phyloP scores from a whole-genome alignment of 1,284 basidiomycete genomes.

The Ustilago hordei region DNA sequence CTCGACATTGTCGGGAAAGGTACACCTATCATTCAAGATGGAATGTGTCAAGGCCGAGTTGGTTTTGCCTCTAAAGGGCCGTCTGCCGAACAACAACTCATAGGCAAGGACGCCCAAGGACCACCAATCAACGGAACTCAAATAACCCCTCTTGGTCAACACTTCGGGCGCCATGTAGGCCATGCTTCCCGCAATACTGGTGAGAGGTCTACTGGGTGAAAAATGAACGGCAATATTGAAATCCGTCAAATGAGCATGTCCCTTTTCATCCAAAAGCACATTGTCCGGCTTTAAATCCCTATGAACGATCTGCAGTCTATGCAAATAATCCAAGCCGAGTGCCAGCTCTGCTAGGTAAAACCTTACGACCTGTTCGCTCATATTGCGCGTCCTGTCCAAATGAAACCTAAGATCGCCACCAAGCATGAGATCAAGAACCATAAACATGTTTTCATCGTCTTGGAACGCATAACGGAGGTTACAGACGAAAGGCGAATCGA shows the following conservation, averaged over 20 bases:
- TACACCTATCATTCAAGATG: constrained; percentile 61
- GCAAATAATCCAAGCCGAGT: constrained; percentile 87
- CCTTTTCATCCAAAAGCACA: constrained; percentile 88
- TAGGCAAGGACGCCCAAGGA: constrained; percentile 62
- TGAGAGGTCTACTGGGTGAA: constrained; percentile 84
- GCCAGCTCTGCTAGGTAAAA: constrained; percentile 93
- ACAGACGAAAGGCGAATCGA: constrained; percentile 93
- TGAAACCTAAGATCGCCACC: constrained; percentile 95
- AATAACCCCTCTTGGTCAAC: constrained; percentile 63
- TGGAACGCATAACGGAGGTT: constrained; percentile 97
- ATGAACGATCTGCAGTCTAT: constrained; percentile 91
- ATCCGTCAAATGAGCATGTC: constrained; percentile 96
- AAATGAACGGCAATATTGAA: constrained; percentile 99
- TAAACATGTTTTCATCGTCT: constrained; percentile 97
- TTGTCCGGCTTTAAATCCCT: constrained; percentile 89
- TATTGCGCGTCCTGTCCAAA: constrained; percentile 80
- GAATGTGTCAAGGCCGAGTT: constrained; percentile 63
- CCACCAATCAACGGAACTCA: constrained; percentile 65
- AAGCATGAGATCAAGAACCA: constrained; percentile 95
- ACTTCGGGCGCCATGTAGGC: constrained; percentile 83
- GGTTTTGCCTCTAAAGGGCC: constrained; percentile 64
- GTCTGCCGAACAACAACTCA: constrained; percentile 62
- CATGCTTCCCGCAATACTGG: constrained; percentile 87
- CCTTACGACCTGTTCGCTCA: constrained; percentile 83
- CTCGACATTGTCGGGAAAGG: constrained; percentile 64